Conservation (phyloP, 495 filamentous ascomycete species). For the Neurospora sp. region DNA sequence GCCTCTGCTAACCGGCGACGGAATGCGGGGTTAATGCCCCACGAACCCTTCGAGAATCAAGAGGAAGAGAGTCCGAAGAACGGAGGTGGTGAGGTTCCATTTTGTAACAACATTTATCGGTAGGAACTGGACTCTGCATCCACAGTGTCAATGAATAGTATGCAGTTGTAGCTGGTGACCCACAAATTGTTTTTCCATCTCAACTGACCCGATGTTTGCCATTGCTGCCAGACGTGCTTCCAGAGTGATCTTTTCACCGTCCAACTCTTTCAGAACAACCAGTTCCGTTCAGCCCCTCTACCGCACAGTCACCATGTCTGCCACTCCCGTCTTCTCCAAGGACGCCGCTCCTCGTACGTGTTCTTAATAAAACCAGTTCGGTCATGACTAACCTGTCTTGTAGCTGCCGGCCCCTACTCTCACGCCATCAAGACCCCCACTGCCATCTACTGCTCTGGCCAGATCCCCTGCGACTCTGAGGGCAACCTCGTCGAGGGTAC, state of each 20-base stretch:
- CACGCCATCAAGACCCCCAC: slow-evolving; percentile 80
- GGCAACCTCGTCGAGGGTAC: slow-evolving; percentile 66
- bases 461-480: slow-evolving; percentile 70
- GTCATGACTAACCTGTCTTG: neutral
- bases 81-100: slow-evolving; percentile 11
- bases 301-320: slow-evolving; percentile 30
- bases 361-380: neutral
- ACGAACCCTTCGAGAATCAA: neutral
- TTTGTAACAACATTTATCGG: neutral
- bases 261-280: neutral
- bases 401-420: slow-evolving; percentile 53
- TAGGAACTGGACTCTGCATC: neutral
- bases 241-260: slow-evolving; percentile 4
- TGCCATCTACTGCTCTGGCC: slow-evolving; percentile 85
- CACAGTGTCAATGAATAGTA: neutral
- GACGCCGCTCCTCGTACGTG: slow-evolving; percentile 43
- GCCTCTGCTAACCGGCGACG: neutral
- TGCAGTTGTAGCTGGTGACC: neutral
- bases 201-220: slow-evolving; percentile 12
- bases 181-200: neutral
- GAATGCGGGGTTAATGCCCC: neutral
- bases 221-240: slow-evolving; percentile 9
- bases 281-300: slow-evolving; percentile 6
- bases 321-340: slow-evolving; percentile 39
- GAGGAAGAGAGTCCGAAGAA: slow-evolving; percentile 14